Evolutionary conservation across 768 basidiomycete species (phyloP), one percentile per base, ranked within the genome.

Genomic region (Tricholoma sp.): DNA sequence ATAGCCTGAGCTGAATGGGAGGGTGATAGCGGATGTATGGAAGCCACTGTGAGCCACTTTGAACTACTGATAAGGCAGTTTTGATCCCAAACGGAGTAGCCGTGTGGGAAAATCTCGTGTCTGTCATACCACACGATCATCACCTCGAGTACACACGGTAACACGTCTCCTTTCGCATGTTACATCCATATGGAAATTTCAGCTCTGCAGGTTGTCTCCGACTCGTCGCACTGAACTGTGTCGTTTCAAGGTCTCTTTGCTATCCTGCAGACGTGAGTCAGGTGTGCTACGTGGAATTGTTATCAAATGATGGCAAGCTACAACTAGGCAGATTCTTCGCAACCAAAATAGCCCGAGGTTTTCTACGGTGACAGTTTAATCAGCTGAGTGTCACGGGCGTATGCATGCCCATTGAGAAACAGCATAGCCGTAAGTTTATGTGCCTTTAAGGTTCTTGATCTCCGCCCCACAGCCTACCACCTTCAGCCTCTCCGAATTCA

Each of bases 401-500:
- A 49, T 24, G 24, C 24, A 51, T 49, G 33, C 28, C 39, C 24
- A 28, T 34, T 47, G 24, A 51, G 41, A 42, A 52, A 42, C 6
- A 18, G 34, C 15, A 58, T 32, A 31, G 41, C 37, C 17, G 17
- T 55, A 39, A 56, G 54, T 55, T 50, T 45, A 51, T 49, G 58
- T 59, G 50, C 60, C 60, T 59, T 61, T 59, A 24, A 33, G 50
- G 41, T 58, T 60, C 63, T 60, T 64, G 63, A 62, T 63, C 59
- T 62, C 61, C 63, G 63, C 61, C 56, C 9, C 63, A 62, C 61
- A 51, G 55, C 32, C 45, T 58, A 58, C 58, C 60, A 63, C 66
- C 59, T 63, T 64, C 59, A 64, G 59, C 60, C 58, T 57, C 39
- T 64, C 64, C 65, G 63, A 63, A 67, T 65, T 61, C 20, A 58